These are phyloP conservation scores for Penicillium decumbens DNA, from an alignment of 2,329 filamentous ascomycete genomes.

Conservation along the genomic window DNA sequence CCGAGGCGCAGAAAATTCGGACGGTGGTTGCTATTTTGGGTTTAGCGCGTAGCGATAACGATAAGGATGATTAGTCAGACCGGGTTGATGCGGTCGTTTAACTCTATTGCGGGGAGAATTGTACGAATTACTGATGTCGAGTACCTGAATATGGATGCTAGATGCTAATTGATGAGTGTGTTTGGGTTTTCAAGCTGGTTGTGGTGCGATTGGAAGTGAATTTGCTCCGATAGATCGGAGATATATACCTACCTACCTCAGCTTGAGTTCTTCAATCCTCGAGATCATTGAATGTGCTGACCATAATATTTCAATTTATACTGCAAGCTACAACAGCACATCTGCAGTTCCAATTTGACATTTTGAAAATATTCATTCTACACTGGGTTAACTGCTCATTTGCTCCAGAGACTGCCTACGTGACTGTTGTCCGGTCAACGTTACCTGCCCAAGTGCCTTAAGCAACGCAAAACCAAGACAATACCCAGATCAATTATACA, in stretches of 20 bases:
- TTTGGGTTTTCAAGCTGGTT: background rate
- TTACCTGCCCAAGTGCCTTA: background rate
- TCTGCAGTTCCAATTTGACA: too few relatives aligned
- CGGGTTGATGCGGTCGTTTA: background rate
- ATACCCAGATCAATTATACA: background rate
- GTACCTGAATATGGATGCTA: background rate
- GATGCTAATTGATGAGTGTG: background rate
- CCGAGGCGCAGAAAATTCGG: constrained; percentile 17
- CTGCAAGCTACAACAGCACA: too few relatives aligned
- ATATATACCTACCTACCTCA: background rate
- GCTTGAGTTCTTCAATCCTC: background rate
- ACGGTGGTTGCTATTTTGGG: constrained; percentile 14
- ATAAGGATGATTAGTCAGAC: constrained; percentile 9
- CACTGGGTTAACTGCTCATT: background rate
- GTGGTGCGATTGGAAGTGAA: background rate
- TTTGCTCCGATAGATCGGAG: background rate
- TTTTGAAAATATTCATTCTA: too few relatives aligned
- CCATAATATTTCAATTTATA: too few relatives aligned
- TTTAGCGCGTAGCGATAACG: constrained; percentile 21
- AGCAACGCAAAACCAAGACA: background rate
- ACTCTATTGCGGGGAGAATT: background rate
- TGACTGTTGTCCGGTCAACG: background rate
- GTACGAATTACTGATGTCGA: background rate
- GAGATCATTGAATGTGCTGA: too few relatives aligned
- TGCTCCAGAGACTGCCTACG: too few relatives aligned